These are phyloP conservation scores for Leucaena leucocephala DNA, from an alignment of 306 rosid genomes.

Conservation along the genomic window DNA sequence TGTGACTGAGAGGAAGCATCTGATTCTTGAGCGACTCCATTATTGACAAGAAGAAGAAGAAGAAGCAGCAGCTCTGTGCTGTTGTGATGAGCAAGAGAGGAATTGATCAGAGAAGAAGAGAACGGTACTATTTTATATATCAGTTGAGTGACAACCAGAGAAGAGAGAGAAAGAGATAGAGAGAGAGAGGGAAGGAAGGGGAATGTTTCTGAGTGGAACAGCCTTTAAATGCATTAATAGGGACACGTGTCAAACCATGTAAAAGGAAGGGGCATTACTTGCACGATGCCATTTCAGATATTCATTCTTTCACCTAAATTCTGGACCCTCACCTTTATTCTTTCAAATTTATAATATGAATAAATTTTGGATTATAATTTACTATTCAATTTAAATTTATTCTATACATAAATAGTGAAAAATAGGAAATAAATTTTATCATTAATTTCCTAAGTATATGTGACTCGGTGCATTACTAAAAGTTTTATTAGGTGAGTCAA, in stretches of 20 bases:
- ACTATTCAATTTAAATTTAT: no score
- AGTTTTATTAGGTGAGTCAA: not conserved
- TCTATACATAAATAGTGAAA: no score
- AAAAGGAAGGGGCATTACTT: not conserved
- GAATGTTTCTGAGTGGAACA: constrained; percentile 22
- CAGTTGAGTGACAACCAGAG: not conserved
- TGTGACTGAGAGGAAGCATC: constrained; percentile 44
- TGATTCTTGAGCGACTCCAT: constrained; percentile 45
- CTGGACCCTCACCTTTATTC: not conserved
- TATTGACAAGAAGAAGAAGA: not conserved
- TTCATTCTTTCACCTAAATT: not conserved
- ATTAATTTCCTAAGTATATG: no score
- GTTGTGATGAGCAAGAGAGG: not conserved
- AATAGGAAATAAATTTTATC: not conserved
- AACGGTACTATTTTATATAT: constrained; percentile 14
- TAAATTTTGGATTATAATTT: no score
- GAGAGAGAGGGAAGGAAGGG: not conserved
- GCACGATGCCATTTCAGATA: not conserved
- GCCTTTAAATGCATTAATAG: not conserved
- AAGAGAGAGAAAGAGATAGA: not conserved
- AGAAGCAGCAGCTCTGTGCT: not conserved
- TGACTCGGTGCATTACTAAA: not conserved
- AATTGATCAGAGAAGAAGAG: not conserved
- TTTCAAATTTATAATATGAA: no score
- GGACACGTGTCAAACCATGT: not conserved